A percentile compares a stretch with the other conserved stretches of the same genome.
phyloP scores from a whole-genome alignment of 2,329 filamentous ascomycete genomes.

The Diaporthe sp. region DNA sequence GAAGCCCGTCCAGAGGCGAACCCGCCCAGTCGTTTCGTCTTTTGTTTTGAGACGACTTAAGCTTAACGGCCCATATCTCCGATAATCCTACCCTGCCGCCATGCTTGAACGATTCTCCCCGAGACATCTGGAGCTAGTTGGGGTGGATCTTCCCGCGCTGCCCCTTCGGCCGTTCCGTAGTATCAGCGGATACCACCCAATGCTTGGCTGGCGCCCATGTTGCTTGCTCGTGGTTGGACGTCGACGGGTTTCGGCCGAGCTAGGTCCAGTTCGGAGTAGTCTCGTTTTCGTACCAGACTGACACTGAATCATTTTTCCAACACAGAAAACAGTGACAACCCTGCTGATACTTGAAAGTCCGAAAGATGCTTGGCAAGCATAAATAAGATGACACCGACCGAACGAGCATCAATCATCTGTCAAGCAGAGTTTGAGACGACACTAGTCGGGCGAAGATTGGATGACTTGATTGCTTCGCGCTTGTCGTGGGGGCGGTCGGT shows the following conservation, averaged over 20 bases:
- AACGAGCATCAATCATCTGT: constrained; percentile 18
- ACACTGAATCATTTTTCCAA: constrained; percentile 14
- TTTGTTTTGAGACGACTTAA: constrained; percentile 29
- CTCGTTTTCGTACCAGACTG: background rate
- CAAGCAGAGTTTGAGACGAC: constrained; percentile 14
- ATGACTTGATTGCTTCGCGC: background rate
- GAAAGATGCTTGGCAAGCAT: constrained; percentile 13
- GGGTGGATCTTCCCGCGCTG: constrained; percentile 15
- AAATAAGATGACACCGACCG: constrained; percentile 22
- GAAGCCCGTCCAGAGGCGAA: background rate
- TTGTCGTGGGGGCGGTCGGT: background rate
- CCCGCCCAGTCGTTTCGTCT: constrained; percentile 24
- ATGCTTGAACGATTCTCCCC: background rate
- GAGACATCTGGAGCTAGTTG: constrained; percentile 16
- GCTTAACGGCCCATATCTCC: background rate
- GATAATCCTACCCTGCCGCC: constrained; percentile 2
- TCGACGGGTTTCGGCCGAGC: constrained; percentile 11
- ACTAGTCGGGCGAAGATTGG: constrained; percentile 23
- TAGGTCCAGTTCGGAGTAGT: background rate
- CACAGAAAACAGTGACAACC: background rate
- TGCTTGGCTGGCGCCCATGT: background rate
- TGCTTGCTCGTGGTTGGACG: background rate
- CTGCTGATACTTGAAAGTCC: constrained; percentile 10
- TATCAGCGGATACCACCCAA: constrained; percentile 3
- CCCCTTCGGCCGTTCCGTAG: background rate